Conservation (phyloP, 805 yeast species). For the Spathaspora sp. region DNA sequence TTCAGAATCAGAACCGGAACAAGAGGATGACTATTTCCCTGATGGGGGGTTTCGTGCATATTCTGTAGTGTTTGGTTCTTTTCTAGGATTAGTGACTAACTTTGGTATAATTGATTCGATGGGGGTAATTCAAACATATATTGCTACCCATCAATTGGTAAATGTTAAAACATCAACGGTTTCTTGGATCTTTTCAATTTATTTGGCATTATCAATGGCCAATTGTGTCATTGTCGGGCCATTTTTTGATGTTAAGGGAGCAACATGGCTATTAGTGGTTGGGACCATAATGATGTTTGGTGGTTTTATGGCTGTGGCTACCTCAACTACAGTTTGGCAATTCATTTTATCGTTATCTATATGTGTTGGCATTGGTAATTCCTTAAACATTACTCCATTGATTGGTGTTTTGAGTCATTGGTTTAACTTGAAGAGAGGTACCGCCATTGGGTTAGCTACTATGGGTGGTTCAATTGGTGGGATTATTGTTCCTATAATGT, state of each 20-base stretch:
- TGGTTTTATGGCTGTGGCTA: constrained; percentile 54
- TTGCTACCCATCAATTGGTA: constrained; percentile 33
- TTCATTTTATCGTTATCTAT: constrained; percentile 48
- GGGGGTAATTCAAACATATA: constrained; percentile 38
- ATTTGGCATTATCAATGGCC: constrained; percentile 26
- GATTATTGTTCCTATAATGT: constrained; percentile 52
- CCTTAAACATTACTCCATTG: constrained; percentile 56
- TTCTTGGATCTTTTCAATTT: constrained; percentile 41
- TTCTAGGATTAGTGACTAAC: constrained; percentile 20
- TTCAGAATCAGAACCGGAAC: not conserved
- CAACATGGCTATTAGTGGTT: constrained; percentile 40
- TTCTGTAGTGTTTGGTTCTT: constrained; percentile 21
- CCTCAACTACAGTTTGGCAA: constrained; percentile 50
- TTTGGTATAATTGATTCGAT: constrained; percentile 33
- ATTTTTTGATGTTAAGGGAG: constrained; percentile 61
- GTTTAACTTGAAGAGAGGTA: constrained; percentile 56
- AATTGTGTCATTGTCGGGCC: constrained; percentile 46
- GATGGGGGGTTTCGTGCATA: constrained; percentile 25
- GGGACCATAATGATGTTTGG: constrained; percentile 42
- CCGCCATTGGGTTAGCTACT: constrained; percentile 55
- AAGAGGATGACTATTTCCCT: constrained; percentile 11
- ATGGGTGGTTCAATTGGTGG: constrained; percentile 72
- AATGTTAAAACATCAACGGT: constrained; percentile 24
- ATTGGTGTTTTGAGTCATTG: constrained; percentile 66
- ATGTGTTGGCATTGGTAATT: constrained; percentile 55